Conservation (phyloP, 495 filamentous ascomycete species). For the Thermothielavioides terrestris region DNA sequence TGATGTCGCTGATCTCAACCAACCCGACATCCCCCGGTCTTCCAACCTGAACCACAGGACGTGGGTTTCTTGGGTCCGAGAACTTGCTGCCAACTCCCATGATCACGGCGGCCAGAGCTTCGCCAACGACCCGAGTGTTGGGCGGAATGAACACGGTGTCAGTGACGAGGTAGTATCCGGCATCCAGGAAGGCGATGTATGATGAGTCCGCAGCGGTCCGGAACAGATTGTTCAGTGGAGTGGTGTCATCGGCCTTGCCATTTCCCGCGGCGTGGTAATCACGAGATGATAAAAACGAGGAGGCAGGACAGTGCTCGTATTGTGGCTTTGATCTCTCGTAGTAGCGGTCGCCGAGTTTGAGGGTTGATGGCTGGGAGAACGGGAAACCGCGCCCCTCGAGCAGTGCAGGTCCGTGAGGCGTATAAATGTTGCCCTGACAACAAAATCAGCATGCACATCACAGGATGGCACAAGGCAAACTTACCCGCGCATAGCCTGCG, state of each 20-base stretch:
- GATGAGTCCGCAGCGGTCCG: constrained; percentile 9
- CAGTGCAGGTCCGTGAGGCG: constrained; percentile 15
- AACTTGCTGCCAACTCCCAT: constrained; percentile 41
- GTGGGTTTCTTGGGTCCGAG: constrained; percentile 35
- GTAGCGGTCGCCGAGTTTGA: constrained; percentile 37
- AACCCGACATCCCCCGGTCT: constrained; percentile 40
- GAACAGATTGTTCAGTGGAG: constrained; percentile 18
- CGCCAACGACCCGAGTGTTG: constrained; percentile 38
- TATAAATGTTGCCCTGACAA: constrained; percentile 19
- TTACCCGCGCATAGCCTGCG: constrained; percentile 25
- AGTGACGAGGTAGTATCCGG: constrained; percentile 34
- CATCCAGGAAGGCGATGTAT: constrained; percentile 63
- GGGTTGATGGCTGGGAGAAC: constrained; percentile 15
- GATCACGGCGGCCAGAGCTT: constrained; percentile 39
- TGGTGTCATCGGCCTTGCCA: constrained; percentile 26
- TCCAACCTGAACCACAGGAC: constrained; percentile 46
- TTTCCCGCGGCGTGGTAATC: constrained; percentile 21
- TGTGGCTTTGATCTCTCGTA: constrained; percentile 62
- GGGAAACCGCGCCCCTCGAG: constrained; percentile 11
- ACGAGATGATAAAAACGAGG: constrained; percentile 25
- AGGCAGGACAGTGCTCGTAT: constrained; percentile 46
- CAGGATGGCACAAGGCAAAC: constrained; percentile 21
- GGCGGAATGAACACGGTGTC: constrained; percentile 43
- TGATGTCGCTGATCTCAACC: constrained; percentile 49
- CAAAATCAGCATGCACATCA: background rate